A percentile compares a stretch with the other conserved stretches of the same genome.
These are phyloP conservation scores for Eurotiales sp. DNA, from an alignment of 2,329 filamentous ascomycete species.

Conservation along the genomic window DNA sequence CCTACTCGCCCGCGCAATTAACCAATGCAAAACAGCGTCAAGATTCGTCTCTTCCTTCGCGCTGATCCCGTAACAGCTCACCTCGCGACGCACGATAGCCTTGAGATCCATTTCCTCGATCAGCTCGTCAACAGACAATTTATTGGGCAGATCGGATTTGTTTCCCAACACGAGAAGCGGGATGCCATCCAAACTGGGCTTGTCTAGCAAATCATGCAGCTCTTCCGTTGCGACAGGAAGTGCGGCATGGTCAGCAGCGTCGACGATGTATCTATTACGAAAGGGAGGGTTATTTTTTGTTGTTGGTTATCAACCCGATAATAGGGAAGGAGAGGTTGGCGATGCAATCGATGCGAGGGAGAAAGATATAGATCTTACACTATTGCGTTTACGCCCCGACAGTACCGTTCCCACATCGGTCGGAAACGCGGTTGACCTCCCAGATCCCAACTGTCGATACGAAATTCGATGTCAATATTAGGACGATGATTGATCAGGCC, in stretches of 20 bases:
- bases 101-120: constrained; percentile 91
- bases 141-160: constrained; percentile 91
- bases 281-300: background rate
- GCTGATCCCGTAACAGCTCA: constrained; percentile 98
- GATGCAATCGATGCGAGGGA: no score
- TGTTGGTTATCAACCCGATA: background rate
- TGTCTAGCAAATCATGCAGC: constrained; percentile 81
- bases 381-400: constrained; percentile 93
- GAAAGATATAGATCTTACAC: no score
- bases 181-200: constrained; percentile 80
- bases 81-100: constrained; percentile 83
- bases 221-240: constrained; percentile 86
- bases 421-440: constrained; percentile 95
- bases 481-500: no score
- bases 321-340: no score
- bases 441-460: constrained; percentile 72
- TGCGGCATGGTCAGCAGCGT: constrained; percentile 80
- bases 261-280: constrained; percentile 74
- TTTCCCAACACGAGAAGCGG: constrained; percentile 92
- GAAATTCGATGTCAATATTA: no score
- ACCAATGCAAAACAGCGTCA: constrained; percentile 92
- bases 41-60: constrained; percentile 99
- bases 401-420: constrained; percentile 99
- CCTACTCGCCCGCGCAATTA: constrained; percentile 82
- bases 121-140: constrained; percentile 87